Evolutionary conservation across 2,329 filamentous ascomycete species (phyloP), one percentile per base, ranked within the genome.

Genomic region (Aureobasidium sp.): DNA sequence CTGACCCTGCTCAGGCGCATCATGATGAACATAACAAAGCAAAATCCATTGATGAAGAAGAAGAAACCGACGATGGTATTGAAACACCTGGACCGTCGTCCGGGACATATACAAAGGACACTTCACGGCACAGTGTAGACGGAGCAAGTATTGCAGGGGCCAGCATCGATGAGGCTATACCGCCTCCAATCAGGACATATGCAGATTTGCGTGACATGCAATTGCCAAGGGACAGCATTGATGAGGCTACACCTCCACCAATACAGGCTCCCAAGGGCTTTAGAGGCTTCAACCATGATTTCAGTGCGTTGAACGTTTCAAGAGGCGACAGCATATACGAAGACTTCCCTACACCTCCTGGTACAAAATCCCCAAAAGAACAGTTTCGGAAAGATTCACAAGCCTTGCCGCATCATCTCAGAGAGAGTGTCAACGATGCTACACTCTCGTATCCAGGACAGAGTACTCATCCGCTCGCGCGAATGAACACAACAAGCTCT

Each of bases 141-240:
- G 56, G 39, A 39, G 59, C 53, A 17, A 57, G 53, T 15, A 44
- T 57, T 17, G 53, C 29, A 29, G 53, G 53, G 6, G 53, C 36
- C 27, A 61, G 58, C 20, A 50, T 61, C 9, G 58, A 61, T 13
- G 58, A 61, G 5, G 58, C 58, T 3, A 17, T 61, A 1, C 58
- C 58, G 17, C 58, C 58, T 13, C 58, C 58, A 12, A 47, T 47
- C 32, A 47, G 27, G 20, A 58, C 42, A 29, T 48, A 48, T 39
- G 42, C 41, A 47, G 42, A 58, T n/a, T 7, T 48, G 34, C n/a
- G 29, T 20, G 42, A 58, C 12, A 48, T 48, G 32, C 15, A 20
- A 15, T 36, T 26, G 15, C 20, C 55, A 15, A 47, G 32, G 23
- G 42, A 48, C 23, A 48, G 55, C 20, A 37, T 39, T 6, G 57